These are phyloP conservation scores for Kwoniella pini DNA, from an alignment of 768 basidiomycete genomes.

Conservation along the genomic window DNA sequence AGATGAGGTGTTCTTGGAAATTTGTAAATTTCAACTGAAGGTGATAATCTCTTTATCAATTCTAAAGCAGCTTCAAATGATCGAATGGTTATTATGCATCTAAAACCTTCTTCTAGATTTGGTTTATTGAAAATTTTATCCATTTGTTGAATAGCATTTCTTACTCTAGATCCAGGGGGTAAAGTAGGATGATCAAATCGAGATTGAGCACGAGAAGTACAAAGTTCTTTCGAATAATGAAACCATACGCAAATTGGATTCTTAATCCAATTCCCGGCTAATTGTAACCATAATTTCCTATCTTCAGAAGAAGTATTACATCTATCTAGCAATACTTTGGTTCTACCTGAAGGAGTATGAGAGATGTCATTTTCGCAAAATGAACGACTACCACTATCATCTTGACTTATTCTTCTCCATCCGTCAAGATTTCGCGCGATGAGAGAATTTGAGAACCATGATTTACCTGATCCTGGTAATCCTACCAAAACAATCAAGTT, in stretches of 20 bases:
- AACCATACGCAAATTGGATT: neutral
- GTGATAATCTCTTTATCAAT: neutral
- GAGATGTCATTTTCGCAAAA: neutral
- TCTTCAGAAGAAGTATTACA: slow-evolving; percentile 1
- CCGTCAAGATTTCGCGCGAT: neutral
- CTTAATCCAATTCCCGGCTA: neutral
- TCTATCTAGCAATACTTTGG: neutral
- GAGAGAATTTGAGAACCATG: neutral
- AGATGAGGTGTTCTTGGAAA: slow-evolving; percentile 2
- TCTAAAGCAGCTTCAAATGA: neutral
- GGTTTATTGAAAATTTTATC: neutral
- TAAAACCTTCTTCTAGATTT: neutral
- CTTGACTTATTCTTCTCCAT: neutral
- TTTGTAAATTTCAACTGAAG: neutral
- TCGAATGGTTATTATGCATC: neutral
- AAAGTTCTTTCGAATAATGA: neutral
- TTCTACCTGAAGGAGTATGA: neutral
- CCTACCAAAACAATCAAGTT: neutral
- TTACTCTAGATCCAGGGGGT: neutral
- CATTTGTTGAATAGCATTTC: slow-evolving; percentile 1
- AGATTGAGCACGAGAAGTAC: slow-evolving; percentile 1
- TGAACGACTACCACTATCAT: neutral
- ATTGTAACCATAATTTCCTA: neutral
- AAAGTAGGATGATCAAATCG: neutral
- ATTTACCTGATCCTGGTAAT: slow-evolving; percentile 1